Evolutionary conservation across 2,329 filamentous ascomycete genomes (phyloP).

Genomic region (Ceratocystis papillata): DNA sequence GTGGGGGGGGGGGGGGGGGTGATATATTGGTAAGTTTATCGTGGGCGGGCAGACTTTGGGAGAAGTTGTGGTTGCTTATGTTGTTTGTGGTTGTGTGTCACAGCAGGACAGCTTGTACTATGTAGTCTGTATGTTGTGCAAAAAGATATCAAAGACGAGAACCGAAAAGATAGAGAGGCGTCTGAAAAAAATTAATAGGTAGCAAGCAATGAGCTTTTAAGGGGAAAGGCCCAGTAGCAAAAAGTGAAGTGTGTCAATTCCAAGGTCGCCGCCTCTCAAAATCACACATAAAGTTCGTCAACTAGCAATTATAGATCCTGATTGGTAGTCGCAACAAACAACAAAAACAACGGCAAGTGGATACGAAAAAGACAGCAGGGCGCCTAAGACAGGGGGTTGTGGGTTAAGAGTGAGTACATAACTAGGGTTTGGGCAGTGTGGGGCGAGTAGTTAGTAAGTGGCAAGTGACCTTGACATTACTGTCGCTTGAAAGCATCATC

Average conservation of each 20-base stretch:
- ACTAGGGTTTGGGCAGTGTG: slow-evolving; percentile 1
- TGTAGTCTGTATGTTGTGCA: not conserved
- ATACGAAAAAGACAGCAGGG: slow-evolving; percentile 14
- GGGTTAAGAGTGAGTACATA: not conserved
- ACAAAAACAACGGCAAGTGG: slow-evolving; percentile 4
- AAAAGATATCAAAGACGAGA: not conserved
- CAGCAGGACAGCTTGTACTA: not conserved
- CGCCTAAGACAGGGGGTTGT: not conserved
- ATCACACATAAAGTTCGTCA: slow-evolving; percentile 2
- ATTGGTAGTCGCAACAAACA: slow-evolving; percentile 10
- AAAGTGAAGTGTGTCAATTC: not conserved
- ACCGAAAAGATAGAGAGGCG: not conserved
- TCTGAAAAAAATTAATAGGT: not conserved
- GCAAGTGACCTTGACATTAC: not conserved
- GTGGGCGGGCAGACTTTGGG: not conserved
- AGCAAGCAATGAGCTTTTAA: not conserved
- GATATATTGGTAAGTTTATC: not conserved
- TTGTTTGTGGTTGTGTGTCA: not conserved
- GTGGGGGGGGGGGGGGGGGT: too few relatives aligned
- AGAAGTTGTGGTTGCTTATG: not conserved
- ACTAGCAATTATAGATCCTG: not conserved
- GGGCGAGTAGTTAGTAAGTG: not conserved
- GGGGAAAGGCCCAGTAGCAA: not conserved
- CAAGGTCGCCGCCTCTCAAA: not conserved
- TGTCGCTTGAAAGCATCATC: too few relatives aligned